Evolutionary conservation across 2,329 filamentous ascomycete species (phyloP).

Genomic region (Pezicula carpinea): DNA sequence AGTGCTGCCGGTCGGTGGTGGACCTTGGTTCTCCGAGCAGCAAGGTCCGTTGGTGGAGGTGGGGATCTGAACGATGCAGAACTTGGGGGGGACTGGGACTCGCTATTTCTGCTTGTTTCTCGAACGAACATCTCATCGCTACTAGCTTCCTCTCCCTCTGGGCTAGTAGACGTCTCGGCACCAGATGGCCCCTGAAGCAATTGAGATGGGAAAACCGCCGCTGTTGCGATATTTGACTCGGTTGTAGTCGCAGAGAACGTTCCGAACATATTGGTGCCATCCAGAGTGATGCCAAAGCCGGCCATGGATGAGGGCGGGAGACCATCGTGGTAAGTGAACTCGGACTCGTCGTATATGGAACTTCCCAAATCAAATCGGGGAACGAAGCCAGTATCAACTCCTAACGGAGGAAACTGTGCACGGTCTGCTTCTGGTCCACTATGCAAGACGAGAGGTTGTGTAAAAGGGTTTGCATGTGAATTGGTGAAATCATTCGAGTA

Average conservation of each 20-base stretch:
- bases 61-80: slow-evolving; percentile 24
- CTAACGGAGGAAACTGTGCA: slow-evolving; percentile 20
- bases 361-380: slow-evolving; percentile 4
- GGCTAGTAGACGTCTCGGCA: slow-evolving; percentile 5
- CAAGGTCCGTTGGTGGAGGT: slow-evolving; percentile 26
- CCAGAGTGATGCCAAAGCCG: no score
- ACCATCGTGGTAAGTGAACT: no score
- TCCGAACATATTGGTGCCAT: no score
- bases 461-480: slow-evolving; percentile 12
- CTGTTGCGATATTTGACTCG: not conserved
- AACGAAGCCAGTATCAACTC: not conserved
- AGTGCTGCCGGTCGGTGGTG: slow-evolving; percentile 25
- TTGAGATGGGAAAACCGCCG: slow-evolving; percentile 21
- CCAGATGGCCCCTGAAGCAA: slow-evolving; percentile 10
- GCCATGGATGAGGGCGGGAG: no score
- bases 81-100: slow-evolving; percentile 17
- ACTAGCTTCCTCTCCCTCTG: slow-evolving; percentile 17
- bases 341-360: no score
- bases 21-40: slow-evolving; percentile 27
- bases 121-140: slow-evolving; percentile 13
- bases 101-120: slow-evolving; percentile 11
- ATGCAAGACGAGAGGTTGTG: slow-evolving; percentile 8
- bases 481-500: slow-evolving; percentile 15
- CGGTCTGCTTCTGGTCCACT: slow-evolving; percentile 9
- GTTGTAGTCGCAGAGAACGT: no score